Base-by-base conservation (phyloP, 2,329 filamentous ascomycete species). In the Cladosporium austrohemisphaericum region DNA sequence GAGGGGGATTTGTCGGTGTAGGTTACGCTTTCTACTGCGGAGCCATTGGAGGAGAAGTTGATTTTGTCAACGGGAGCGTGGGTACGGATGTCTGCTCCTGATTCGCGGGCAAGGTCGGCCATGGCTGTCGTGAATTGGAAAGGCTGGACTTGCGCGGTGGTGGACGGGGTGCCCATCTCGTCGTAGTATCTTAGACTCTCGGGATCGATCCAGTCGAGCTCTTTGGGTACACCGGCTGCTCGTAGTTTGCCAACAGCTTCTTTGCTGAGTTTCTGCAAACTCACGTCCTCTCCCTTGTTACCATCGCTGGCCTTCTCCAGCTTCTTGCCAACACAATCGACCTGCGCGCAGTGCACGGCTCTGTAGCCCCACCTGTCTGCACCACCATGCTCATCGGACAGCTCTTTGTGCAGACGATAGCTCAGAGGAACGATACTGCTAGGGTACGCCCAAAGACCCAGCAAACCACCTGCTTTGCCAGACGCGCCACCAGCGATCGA, bases 71-170 rank as follows among this genome's bases (percentile, higher is more conserved):
- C 90, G 1, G 81, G 78, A 8, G 64, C 52, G 20, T 84, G 83
- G 35, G 85, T 75, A 23, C 81, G 74, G 46, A 96, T 76, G 18
- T 84, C 67, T 1, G 68, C 73, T 1, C 74, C 74, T 28, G 66
- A 64, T 44, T 87, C 80, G 49, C 79, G 71, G 0, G 92, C 90
- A 10, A 96, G 76, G 33, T 81, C 74, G 4, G 87, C 88, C 56
- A 97, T 94, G 13, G 83, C 77, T 0, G 81, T 92, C 0, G 93
- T 97, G 64, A 98, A 97, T 36, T 89, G 83, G 54, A 85, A 87
- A 0, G 93, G 93, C 62, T 98, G 92, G 2, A 97, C 92, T 69
- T 98, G 93, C 0, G 93, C 88, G 1, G 93, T 97, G 53, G 89
- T 87, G 1, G 77, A 78, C 1, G 83, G 80, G 2, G 81, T 84